A percentile compares a stretch with the other conserved stretches of the same genome.
Conservation (phyloP, 345 rosid species). For the Sisymbrium irio region DNA sequence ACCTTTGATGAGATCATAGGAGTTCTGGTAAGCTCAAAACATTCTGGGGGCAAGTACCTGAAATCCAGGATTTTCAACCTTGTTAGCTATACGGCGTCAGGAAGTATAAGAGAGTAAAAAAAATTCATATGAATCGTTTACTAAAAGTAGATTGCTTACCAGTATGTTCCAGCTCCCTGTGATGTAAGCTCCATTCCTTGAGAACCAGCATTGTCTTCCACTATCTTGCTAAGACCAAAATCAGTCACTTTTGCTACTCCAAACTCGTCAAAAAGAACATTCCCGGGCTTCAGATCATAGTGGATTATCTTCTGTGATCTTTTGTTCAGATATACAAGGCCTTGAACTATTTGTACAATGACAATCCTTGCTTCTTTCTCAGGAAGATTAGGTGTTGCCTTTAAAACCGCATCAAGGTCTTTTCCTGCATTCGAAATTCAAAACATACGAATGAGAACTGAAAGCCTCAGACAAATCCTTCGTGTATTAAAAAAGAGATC, state of each 20-base stretch:
- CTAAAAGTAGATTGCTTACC: slow-evolving; percentile 50
- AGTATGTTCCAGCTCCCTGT: slow-evolving; percentile 99
- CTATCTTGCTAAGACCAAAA: slow-evolving; percentile 99
- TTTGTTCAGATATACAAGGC: slow-evolving; percentile 90
- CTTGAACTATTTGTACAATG: slow-evolving; percentile 93
- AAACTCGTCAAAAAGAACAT: slow-evolving; percentile 93
- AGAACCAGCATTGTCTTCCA: slow-evolving; percentile 90
- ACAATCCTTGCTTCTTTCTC: slow-evolving; percentile 95
- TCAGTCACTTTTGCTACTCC: slow-evolving; percentile 98
- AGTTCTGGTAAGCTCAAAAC: slow-evolving; percentile 87
- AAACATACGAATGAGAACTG: slow-evolving; percentile 12
- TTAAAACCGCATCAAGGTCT: slow-evolving; percentile 96
- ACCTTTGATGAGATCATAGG: slow-evolving; percentile 99
- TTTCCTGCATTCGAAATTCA: slow-evolving; percentile 57
- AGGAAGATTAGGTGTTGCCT: slow-evolving; percentile 89
- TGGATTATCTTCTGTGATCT: slow-evolving; percentile 87
- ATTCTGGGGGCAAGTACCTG: slow-evolving; percentile 99
- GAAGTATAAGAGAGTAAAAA: neutral
- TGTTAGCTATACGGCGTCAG: neutral
- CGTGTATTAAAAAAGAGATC: neutral
- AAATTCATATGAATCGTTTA: neutral
- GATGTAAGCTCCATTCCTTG: slow-evolving; percentile 99
- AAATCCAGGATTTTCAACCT: slow-evolving; percentile 19
- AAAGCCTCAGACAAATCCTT: neutral
- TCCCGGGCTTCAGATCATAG: slow-evolving; percentile 99